Conservation (phyloP, 1,139 yeast genomes). For the Blastobotrys arbuscula region DNA sequence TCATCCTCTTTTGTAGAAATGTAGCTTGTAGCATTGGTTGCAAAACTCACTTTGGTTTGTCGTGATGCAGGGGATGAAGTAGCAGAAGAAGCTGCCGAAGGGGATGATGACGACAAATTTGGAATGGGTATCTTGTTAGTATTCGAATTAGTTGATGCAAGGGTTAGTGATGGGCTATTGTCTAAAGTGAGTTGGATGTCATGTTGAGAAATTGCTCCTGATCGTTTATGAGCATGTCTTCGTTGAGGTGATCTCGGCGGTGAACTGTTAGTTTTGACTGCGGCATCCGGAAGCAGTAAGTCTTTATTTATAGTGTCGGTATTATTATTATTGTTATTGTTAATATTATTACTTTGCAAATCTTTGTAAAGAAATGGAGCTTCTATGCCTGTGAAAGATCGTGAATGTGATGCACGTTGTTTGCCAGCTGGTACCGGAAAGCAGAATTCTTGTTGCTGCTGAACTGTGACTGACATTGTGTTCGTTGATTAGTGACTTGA, state of each 20-base stretch:
- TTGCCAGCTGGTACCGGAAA: conserved; percentile 8
- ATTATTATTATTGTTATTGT: background rate
- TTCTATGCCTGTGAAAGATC: conserved; percentile 15
- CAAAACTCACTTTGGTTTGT: conserved; percentile 11
- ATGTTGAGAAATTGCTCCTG: conserved; percentile 18
- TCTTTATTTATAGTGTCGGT: background rate
- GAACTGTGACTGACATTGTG: background rate
- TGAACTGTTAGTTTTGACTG: too few species aligned
- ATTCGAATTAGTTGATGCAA: conserved; percentile 4
- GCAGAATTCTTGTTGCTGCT: conserved; percentile 6
- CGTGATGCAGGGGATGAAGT: conserved; percentile 2
- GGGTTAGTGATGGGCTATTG: conserved; percentile 9
- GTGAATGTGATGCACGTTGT: conserved; percentile 10
- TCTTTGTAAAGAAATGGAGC: conserved; percentile 11
- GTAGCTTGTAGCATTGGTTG: background rate
- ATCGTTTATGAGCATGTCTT: conserved; percentile 18
- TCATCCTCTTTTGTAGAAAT: background rate
- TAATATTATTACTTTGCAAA: background rate
- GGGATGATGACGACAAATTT: conserved; percentile 2
- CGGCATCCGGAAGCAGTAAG: too few species aligned
- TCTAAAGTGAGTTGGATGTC: conserved; percentile 11
- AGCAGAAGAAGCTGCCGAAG: conserved; percentile 6
- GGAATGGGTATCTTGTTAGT: background rate
- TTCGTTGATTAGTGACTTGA: background rate
- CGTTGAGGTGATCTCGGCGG: conserved; percentile 16